These are phyloP conservation scores for Coccomyxa sp. DNA, from an alignment of 139 green algal species.

Conservation along the genomic window DNA sequence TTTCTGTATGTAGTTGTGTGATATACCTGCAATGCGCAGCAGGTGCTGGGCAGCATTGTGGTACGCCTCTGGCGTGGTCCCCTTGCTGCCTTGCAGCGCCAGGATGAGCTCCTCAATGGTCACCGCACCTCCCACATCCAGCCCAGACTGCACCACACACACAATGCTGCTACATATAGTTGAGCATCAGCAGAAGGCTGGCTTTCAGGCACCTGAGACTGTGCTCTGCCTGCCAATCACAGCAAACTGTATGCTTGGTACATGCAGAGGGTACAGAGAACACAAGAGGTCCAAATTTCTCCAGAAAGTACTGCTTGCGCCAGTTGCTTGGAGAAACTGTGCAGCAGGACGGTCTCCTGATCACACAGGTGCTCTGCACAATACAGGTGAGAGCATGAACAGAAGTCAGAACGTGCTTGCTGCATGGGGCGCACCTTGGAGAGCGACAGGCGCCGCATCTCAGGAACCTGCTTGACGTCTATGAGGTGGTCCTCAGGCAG, in stretches of 20 bases:
- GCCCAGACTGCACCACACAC: neutral
- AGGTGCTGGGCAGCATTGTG: constrained; percentile 37
- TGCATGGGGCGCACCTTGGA: constrained; percentile 20
- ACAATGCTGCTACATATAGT: neutral
- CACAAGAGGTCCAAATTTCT: neutral
- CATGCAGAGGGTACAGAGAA: neutral
- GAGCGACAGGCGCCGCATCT: neutral
- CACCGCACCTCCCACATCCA: constrained; percentile 29
- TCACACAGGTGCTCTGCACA: neutral
- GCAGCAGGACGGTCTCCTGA: neutral
- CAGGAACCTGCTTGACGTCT: constrained; percentile 8
- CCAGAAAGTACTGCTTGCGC: neutral
- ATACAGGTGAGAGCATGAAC: neutral
- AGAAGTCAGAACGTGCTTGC: neutral
- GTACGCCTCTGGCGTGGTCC: neutral
- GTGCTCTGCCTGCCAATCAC: neutral
- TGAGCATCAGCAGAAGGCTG: neutral
- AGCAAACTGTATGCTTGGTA: neutral
- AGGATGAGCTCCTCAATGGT: constrained; percentile 31
- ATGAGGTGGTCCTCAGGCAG: constrained; percentile 16
- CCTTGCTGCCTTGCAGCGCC: neutral
- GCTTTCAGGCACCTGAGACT: neutral
- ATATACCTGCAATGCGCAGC: constrained; percentile 42
- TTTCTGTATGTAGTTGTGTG: neutral
- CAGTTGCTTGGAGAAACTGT: too few relatives aligned